A percentile compares a stretch with the other conserved stretches of the same genome.
Conservation (phyloP, 2,329 filamentous ascomycete species). For the Trichoderma cornu-damae region DNA sequence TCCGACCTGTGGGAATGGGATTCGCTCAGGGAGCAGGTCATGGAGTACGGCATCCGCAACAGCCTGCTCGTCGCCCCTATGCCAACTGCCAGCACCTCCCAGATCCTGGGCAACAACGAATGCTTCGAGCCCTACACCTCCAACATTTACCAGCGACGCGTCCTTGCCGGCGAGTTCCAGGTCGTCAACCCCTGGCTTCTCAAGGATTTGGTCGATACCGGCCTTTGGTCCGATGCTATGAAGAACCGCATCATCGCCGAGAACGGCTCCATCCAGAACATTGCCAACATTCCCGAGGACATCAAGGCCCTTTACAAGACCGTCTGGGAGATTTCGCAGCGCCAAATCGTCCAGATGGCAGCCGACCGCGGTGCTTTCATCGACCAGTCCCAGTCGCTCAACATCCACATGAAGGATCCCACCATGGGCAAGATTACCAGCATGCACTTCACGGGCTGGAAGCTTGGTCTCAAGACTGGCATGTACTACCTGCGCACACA, state of each 20-base stretch:
- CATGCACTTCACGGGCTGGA: conserved; percentile 99
- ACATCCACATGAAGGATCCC: conserved; percentile 99
- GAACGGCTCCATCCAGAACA: conserved; percentile 91
- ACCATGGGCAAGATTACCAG: conserved; percentile 99
- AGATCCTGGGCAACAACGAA: conserved; percentile 98
- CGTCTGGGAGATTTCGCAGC: conserved; percentile 98
- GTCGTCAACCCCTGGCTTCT: conserved; percentile 98
- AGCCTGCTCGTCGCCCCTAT: conserved; percentile 92
- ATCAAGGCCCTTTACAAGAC: conserved; percentile 99
- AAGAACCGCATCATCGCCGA: conserved; percentile 99
- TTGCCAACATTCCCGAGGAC: conserved; percentile 92
- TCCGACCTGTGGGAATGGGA: conserved; percentile 97
- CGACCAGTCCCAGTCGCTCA: conserved; percentile 97
- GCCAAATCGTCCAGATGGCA: conserved; percentile 93
- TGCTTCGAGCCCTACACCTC: conserved; percentile 99
- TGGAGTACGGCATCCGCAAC: conserved; percentile 91
- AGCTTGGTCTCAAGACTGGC: conserved; percentile 97
- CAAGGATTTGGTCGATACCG: conserved; percentile 96
- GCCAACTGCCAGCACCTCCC: conserved; percentile 94
- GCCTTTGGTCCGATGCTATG: conserved; percentile 98
- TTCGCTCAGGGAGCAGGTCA: conserved; percentile 80
- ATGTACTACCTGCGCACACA: conserved; percentile 99
- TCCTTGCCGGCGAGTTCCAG: conserved; percentile 97
- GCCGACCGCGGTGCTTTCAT: conserved; percentile 98
- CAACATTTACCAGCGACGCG: conserved; percentile 98